These are phyloP conservation scores for Fusarium pseudoanthophilum DNA, from an alignment of 2,329 filamentous ascomycete species.

Conservation along the genomic window DNA sequence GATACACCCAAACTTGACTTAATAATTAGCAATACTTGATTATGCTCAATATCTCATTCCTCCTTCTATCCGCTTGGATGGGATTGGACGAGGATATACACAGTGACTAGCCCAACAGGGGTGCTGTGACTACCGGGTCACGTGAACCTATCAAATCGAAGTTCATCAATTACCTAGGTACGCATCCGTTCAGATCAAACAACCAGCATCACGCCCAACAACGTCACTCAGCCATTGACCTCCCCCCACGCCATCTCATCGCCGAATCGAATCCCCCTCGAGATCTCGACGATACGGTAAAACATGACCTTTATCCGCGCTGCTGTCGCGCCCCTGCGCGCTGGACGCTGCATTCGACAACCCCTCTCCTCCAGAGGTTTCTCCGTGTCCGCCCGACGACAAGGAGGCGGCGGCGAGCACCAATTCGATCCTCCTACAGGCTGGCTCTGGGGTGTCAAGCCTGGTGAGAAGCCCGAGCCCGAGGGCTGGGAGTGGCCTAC, in stretches of 20 bases:
- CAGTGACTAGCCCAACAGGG: slow-evolving; percentile 1
- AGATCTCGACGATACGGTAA: slow-evolving; percentile 32
- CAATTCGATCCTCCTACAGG: slow-evolving; percentile 91
- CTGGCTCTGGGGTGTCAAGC: slow-evolving; percentile 94
- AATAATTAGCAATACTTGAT: background rate
- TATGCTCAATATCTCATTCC: background rate
- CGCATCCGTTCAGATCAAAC: slow-evolving; percentile 34
- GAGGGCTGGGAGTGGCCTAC: slow-evolving; percentile 95
- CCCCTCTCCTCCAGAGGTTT: slow-evolving; percentile 52
- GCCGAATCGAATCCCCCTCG: slow-evolving; percentile 33
- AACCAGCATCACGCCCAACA: slow-evolving; percentile 38
- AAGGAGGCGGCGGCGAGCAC: slow-evolving; percentile 63
- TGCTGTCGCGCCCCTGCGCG: slow-evolving; percentile 51
- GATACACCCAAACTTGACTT: background rate
- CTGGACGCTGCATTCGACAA: slow-evolving; percentile 53
- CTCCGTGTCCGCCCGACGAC: slow-evolving; percentile 57
- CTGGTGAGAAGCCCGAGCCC: slow-evolving; percentile 93
- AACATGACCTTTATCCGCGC: slow-evolving; percentile 53
- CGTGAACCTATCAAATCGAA: slow-evolving; percentile 40
- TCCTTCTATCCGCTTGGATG: slow-evolving; percentile 6
- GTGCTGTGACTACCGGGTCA: slow-evolving; percentile 17
- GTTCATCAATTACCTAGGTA: slow-evolving; percentile 39
- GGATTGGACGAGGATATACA: background rate
- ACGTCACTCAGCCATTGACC: slow-evolving; percentile 46
- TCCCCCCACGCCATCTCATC: slow-evolving; percentile 37